phyloP scores from a whole-genome alignment of 2,329 filamentous ascomycete species.

The Pseudogymnoascus sp. region DNA sequence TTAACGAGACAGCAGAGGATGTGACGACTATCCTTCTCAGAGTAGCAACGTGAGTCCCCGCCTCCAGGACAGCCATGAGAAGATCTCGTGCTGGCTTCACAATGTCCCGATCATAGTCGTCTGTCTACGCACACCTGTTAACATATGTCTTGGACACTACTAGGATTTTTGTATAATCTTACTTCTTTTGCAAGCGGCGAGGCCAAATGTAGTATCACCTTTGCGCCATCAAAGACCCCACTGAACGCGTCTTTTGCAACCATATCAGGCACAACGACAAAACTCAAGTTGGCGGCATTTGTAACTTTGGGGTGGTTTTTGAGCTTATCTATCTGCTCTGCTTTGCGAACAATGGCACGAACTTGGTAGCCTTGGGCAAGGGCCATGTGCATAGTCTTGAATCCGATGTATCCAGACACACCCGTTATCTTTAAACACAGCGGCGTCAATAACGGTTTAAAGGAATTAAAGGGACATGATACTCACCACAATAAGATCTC shows the following conservation, averaged over 20 bases:
- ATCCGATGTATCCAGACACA: slow-evolving; percentile 19
- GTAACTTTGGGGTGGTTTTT: not conserved
- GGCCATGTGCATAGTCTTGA: slow-evolving; percentile 10
- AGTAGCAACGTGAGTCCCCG: not conserved
- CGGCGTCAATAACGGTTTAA: not conserved
- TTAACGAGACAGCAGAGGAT: not conserved
- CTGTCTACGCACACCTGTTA: not conserved
- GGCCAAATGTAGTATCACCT: not conserved
- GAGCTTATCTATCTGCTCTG: not conserved
- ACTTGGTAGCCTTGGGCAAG: slow-evolving; percentile 3
- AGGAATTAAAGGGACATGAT: not conserved
- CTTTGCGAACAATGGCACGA: slow-evolving; percentile 1
- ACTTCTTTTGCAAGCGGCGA: slow-evolving; percentile 5
- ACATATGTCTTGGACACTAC: not conserved
- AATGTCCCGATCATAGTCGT: not conserved
- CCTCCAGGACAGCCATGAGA: not conserved
- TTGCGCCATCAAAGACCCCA: not conserved
- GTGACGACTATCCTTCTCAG: not conserved
- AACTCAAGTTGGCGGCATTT: not conserved
- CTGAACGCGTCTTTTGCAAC: not conserved
- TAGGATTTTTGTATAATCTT: not conserved
- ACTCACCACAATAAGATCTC: slow-evolving; percentile 16
- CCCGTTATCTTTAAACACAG: slow-evolving; percentile 17
- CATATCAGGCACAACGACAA: not conserved
- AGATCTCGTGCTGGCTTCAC: not conserved